phyloP scores from a whole-genome alignment of 140 eudicot genomes.

The Ambrosia hybrid region DNA sequence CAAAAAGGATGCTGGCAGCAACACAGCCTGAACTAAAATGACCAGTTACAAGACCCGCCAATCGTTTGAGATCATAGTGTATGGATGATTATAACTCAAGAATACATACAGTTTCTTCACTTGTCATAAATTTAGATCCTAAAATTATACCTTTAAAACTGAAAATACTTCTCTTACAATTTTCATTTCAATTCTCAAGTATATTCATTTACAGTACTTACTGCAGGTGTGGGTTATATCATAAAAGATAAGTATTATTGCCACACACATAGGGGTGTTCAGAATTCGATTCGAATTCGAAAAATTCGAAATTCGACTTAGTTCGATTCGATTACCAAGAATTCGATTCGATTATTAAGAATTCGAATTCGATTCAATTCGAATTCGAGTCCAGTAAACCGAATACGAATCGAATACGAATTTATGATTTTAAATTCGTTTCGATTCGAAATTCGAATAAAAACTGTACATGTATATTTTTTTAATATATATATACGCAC shows the following conservation, averaged over 20 bases:
- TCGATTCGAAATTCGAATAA: too few species aligned
- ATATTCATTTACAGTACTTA: not conserved
- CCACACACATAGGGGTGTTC: not conserved
- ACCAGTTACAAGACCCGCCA: not conserved
- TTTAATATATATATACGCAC: too few species aligned
- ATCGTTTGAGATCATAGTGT: not conserved
- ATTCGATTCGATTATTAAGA: too few species aligned
- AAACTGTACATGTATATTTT: too few species aligned
- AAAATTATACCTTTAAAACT: not conserved
- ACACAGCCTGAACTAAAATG: not conserved
- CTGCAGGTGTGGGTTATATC: not conserved
- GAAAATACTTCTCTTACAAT: not conserved
- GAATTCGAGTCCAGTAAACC: too few species aligned
- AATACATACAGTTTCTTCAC: not conserved
- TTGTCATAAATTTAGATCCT: not conserved
- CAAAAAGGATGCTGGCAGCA: not conserved
- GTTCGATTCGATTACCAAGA: too few species aligned
- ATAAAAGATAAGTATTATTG: not conserved
- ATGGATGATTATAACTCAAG: not conserved
- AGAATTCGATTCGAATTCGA: too few species aligned
- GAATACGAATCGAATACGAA: too few species aligned
- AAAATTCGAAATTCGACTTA: too few species aligned
- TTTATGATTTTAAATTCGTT: too few species aligned
- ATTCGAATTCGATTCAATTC: too few species aligned
- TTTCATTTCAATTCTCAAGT: not conserved